Evolutionary conservation across 805 yeast species (phyloP).

Genomic region (Zygotorulaspora chibaensis): DNA sequence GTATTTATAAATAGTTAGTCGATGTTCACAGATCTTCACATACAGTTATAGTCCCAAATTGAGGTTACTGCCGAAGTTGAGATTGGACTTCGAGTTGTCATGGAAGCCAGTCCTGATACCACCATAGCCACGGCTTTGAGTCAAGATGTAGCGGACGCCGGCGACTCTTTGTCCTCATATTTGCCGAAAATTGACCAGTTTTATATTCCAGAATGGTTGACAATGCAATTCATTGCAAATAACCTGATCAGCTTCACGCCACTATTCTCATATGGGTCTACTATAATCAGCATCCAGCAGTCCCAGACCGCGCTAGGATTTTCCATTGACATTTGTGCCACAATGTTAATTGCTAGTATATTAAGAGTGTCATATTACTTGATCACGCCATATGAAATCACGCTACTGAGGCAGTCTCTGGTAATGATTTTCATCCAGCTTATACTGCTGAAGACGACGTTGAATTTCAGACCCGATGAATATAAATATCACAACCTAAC

Average conservation of each 20-base stretch:
- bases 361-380: constrained; percentile 72
- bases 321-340: constrained; percentile 87
- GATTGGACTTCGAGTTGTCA: constrained; percentile 4
- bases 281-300: constrained; percentile 62
- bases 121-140: constrained; percentile 5
- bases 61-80: constrained; percentile 1
- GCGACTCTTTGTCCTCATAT: constrained; percentile 28
- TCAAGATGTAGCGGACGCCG: constrained; percentile 5
- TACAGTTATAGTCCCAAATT: not conserved
- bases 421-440: constrained; percentile 83
- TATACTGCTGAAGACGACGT: constrained; percentile 56
- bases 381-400: constrained; percentile 75
- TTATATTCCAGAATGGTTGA: constrained; percentile 47
- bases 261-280: constrained; percentile 79
- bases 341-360: constrained; percentile 76
- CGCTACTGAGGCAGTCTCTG: constrained; percentile 70
- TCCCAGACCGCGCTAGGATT: constrained; percentile 71
- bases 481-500: constrained; percentile 38
- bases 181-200: constrained; percentile 41
- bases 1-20: not conserved
- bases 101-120: not conserved
- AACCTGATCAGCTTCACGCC: constrained; percentile 77
- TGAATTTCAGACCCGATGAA: constrained; percentile 51
- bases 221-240: constrained; percentile 55
- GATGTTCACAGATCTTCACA: not conserved